These are phyloP conservation scores for Aureobasidium pullulans DNA, from an alignment of 2,329 filamentous ascomycete species.

Conservation along the genomic window DNA sequence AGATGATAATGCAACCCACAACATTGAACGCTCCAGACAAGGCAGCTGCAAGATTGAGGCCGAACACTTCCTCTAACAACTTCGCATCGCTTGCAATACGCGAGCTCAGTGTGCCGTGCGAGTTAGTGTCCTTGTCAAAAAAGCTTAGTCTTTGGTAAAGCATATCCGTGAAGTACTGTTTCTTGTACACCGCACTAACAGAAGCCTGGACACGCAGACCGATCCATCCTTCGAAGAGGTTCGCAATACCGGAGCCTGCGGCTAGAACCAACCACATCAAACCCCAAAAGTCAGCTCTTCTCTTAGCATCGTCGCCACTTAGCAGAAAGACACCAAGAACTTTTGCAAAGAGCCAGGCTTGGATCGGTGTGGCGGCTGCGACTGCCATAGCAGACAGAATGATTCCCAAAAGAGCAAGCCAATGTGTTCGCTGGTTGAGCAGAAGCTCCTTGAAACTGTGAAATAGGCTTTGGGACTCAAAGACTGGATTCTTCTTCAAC, in stretches of 20 bases:
- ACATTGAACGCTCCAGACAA: conserved; percentile 45
- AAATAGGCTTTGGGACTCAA: not conserved
- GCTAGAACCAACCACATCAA: conserved; percentile 61
- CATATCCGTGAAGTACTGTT: conserved; percentile 36
- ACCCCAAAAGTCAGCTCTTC: conserved; percentile 63
- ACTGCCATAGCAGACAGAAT: not conserved
- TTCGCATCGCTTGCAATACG: conserved; percentile 39
- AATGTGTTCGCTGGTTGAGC: not conserved
- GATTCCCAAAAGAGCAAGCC: not conserved
- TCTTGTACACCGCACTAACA: conserved; percentile 25
- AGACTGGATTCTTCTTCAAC: not conserved
- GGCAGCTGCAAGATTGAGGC: conserved; percentile 34
- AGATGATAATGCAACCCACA: conserved; percentile 39
- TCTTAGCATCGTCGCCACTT: not conserved
- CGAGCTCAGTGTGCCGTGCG: conserved; percentile 36
- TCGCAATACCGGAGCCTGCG: not conserved
- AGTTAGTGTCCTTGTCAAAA: conserved; percentile 38
- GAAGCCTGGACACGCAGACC: not conserved
- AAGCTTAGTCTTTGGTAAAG: conserved; percentile 35
- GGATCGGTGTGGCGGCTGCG: not conserved
- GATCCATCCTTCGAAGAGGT: not conserved
- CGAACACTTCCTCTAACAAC: conserved; percentile 40
- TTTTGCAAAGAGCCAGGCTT: conserved; percentile 2
- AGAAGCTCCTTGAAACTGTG: not conserved
- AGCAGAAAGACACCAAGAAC: not conserved